Evolutionary conservation across 139 green algal species (phyloP).

Genomic region (Yamagishiella unicocca): DNA sequence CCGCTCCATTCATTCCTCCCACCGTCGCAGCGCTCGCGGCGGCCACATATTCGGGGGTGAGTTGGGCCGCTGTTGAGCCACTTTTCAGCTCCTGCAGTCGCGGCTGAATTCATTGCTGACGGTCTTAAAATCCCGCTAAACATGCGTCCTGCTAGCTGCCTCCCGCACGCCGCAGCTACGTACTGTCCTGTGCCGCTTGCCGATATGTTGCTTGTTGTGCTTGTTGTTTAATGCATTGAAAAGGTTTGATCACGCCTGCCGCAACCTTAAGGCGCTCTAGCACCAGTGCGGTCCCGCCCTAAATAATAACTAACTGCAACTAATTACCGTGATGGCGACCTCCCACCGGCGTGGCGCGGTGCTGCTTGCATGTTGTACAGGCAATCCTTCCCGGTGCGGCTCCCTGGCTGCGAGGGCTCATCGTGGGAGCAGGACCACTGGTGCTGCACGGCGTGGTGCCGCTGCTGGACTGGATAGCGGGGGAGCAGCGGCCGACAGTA

Average conservation of each 20-base stretch:
- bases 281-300: too few relatives aligned
- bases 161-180: too few relatives aligned
- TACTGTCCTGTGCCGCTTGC: too few relatives aligned
- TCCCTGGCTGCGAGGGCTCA: background rate
- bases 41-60: slow-evolving; percentile 9
- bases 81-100: too few relatives aligned
- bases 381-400: background rate
- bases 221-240: too few relatives aligned
- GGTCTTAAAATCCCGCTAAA: too few relatives aligned
- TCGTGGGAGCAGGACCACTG: slow-evolving; percentile 13
- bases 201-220: too few relatives aligned
- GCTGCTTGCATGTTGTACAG: background rate
- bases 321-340: too few relatives aligned
- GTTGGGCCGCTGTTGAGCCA: background rate
- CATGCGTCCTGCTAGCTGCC: background rate
- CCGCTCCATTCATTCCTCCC: background rate
- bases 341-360: background rate
- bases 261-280: too few relatives aligned
- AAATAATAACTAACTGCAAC: background rate
- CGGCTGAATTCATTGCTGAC: too few relatives aligned
- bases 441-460: slow-evolving; percentile 1
- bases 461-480: background rate
- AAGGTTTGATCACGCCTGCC: too few relatives aligned
- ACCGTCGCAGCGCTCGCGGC: background rate
- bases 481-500: background rate